Evolutionary conservation across 805 yeast genomes (phyloP), one percentile per base, ranked within the genome.

Genomic region (Monosporozyma servazzii): DNA sequence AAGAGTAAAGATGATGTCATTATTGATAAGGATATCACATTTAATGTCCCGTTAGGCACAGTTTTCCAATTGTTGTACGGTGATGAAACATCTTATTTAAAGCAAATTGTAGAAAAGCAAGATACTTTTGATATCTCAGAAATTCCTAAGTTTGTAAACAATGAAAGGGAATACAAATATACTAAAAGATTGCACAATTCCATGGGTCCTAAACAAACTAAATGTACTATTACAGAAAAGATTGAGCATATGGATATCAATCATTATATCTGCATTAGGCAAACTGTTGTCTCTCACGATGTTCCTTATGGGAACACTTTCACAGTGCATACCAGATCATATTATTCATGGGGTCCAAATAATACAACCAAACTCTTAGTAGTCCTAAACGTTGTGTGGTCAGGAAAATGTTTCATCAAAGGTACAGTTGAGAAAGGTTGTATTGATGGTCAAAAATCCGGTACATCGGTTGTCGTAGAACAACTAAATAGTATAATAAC

Each of bases 391-490:
- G 77, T 85, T 48, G 75, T 78, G 23, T 86, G 95, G 95, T 71
- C 82, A 0, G 87, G 86, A 5, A 81, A 81, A 57, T 81, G 88
- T 31, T 81, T 89, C 83, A 74, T 86, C 54, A 86, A 84, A 64
- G 79, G 87, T 25, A 80, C 86, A 0, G 79, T 86, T 54, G 95
- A 86, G 59, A 85, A 78, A 53, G 89, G 88, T 44, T 75, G 88
- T 9, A 76, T 82, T 50, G 81, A 82, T 37, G 95, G 93, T 0
- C 95, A 86, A 63, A 81, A 78, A 56, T 80, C 78, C 23, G 74
- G 84, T 1, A 72, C 79, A 49, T 56, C 52, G 3, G 68, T 74
- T 1, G 55, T 84, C 62, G 67, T 77, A 2, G 70, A 68, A 8
- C 80, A 77, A 50, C 27, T 72, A 2, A 67, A 61, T 48, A 63